These are phyloP conservation scores for Metschnikowia bowlesiae DNA, from an alignment of 805 yeast genomes.

Conservation along the genomic window DNA sequence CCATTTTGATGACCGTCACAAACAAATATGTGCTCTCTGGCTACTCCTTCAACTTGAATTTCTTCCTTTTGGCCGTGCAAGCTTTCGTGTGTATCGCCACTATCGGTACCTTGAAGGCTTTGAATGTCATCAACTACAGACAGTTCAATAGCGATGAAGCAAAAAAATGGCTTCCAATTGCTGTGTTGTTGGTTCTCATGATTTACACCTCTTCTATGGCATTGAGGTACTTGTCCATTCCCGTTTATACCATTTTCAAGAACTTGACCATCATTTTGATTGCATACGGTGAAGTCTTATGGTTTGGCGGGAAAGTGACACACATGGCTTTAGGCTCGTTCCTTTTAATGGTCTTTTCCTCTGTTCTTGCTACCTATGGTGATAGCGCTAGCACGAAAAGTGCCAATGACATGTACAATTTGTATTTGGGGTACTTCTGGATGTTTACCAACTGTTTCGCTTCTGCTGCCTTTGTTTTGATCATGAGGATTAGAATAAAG, in stretches of 20 bases:
- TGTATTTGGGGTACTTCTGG: conserved; percentile 84
- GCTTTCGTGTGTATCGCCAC: conserved; percentile 75
- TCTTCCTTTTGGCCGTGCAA: conserved; percentile 85
- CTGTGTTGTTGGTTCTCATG: conserved; percentile 84
- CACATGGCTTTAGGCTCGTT: conserved; percentile 88
- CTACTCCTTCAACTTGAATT: conserved; percentile 70
- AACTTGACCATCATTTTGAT: conserved; percentile 93
- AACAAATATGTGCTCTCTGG: conserved; percentile 90
- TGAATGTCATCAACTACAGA: conserved; percentile 81
- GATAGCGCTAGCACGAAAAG: conserved; percentile 48
- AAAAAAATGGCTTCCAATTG: conserved; percentile 93
- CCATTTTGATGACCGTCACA: conserved; percentile 95
- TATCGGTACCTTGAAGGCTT: conserved; percentile 64
- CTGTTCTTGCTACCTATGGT: conserved; percentile 94
- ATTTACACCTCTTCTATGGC: conserved; percentile 96
- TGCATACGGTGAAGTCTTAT: conserved; percentile 96
- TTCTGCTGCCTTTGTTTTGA: conserved; percentile 86
- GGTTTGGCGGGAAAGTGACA: conserved; percentile 93
- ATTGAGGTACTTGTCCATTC: conserved; percentile 82
- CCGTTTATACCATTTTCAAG: conserved; percentile 97
- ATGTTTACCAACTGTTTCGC: conserved; percentile 93
- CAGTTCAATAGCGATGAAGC: conserved; percentile 83
- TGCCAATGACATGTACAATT: conserved; percentile 41
- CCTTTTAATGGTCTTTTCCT: conserved; percentile 86
- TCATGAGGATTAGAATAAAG: conserved; percentile 97